Base-by-base conservation (phyloP, 2,329 filamentous ascomycete species). In the Aspergillus tubingensis region DNA sequence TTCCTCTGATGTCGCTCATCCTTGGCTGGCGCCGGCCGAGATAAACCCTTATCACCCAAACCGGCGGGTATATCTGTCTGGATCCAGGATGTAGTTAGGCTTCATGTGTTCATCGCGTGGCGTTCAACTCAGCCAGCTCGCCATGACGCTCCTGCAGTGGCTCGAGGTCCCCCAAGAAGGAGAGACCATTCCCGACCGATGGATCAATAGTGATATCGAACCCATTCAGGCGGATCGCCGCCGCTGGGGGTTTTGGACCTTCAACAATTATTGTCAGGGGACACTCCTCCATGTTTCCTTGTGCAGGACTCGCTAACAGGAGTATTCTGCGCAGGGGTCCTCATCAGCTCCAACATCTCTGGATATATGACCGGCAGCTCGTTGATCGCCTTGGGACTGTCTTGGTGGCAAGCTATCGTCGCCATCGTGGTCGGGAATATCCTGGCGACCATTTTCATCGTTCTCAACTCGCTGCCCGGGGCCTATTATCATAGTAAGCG, bases 171-270 rank as follows among this genome's bases (percentile, higher is more conserved):
- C 41, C 3, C 41, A 44, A 10, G 41, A 44, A 7, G 41, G 41
- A 11, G 41, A 44, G 41, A 44, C 41, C 41, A 44, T 23, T 11
- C 15, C 59, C 55, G 58, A 72, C 58, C 67, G 68, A 64, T 77
- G 41, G 41, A 23, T 44, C 2, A 84, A 84, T 66, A 76, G 83
- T 62, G 82, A 84, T 65, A 81, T 83, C 58, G 79, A 80, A 2
- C 82, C 81, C 8, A 77, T 82, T 27, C 79, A 81, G 60, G 67
- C 73, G 1, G 74, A 66, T 47, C 72, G 79, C 47, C 72, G 79
- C 15, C 82, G 78, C 5, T 83, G 79, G 80, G 74, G 70, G 3
- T 76, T 74, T 25, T 67, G 75, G 60, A 76, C 78, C 3, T 82
- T 78, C 48, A 76, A 80, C 64, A 80, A 81, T 65, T 80, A 74